These are phyloP conservation scores for Hypomontagnella submonticulosa DNA, from an alignment of 495 filamentous ascomycete species.

Conservation along the genomic window DNA sequence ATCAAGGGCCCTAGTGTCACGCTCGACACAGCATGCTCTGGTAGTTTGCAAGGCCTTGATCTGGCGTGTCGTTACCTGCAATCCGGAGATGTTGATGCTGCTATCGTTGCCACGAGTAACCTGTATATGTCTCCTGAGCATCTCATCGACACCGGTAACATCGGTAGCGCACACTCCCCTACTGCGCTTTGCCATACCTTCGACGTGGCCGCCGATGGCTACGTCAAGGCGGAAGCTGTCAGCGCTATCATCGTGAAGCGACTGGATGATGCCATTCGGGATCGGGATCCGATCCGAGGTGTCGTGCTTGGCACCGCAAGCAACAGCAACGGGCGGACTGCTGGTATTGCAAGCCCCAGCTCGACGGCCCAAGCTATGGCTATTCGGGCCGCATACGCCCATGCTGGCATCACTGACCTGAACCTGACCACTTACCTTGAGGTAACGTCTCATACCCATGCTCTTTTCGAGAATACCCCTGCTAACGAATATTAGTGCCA, in stretches of 20 bases:
- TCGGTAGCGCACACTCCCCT: slow-evolving; percentile 36
- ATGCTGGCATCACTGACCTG: slow-evolving; percentile 48
- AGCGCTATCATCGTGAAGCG: slow-evolving; percentile 52
- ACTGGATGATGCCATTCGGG: slow-evolving; percentile 53
- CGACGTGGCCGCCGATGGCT: slow-evolving; percentile 56
- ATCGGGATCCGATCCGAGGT: slow-evolving; percentile 59
- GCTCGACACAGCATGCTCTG: slow-evolving; percentile 55
- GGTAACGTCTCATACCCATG: neutral
- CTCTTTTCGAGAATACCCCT: neutral
- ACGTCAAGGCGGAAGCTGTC: slow-evolving; percentile 59
- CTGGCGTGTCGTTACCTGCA: slow-evolving; percentile 42
- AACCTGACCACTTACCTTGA: slow-evolving; percentile 21
- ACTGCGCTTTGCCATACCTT: slow-evolving; percentile 55
- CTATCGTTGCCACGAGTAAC: slow-evolving; percentile 23
- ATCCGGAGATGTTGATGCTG: neutral
- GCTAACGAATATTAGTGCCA: neutral
- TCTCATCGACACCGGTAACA: slow-evolving; percentile 5
- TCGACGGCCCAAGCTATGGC: slow-evolving; percentile 54
- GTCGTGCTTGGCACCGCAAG: slow-evolving; percentile 54
- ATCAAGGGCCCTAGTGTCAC: slow-evolving; percentile 41
- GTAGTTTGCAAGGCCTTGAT: slow-evolving; percentile 49
- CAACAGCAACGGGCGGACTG: slow-evolving; percentile 63
- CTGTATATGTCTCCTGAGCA: slow-evolving; percentile 19
- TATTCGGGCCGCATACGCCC: slow-evolving; percentile 53
- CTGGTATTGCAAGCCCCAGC: slow-evolving; percentile 59